These are phyloP conservation scores for Solanum lycopersicoides DNA, from an alignment of 257 asterid species.

Conservation along the genomic window DNA sequence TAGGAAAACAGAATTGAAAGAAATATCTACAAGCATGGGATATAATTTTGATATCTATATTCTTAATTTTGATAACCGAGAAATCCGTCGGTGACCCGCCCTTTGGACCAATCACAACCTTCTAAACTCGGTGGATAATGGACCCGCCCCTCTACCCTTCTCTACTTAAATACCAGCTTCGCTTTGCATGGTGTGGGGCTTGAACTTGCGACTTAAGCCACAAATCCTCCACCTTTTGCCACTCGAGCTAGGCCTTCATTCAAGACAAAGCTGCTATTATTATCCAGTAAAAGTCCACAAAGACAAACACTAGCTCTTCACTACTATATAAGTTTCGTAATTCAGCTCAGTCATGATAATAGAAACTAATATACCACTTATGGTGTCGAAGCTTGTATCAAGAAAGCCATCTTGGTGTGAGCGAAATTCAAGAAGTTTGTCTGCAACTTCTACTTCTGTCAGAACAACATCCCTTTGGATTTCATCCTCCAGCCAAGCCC, in stretches of 20 bases:
- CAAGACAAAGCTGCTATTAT: neutral
- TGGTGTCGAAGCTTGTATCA: slow-evolving; percentile 92
- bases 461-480: slow-evolving; percentile 36
- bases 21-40: neutral
- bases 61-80: neutral
- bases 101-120: too few relatives aligned
- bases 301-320: neutral
- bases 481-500: slow-evolving; percentile 95
- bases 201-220: neutral
- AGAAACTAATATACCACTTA: slow-evolving; percentile 61
- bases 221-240: neutral
- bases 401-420: slow-evolving; percentile 77
- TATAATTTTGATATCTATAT: neutral
- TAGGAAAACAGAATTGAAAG: neutral
- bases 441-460: slow-evolving; percentile 79
- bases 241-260: neutral
- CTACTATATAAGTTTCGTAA: neutral
- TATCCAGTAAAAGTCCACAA: neutral
- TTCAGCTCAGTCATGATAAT: neutral
- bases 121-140: too few relatives aligned
- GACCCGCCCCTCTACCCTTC: too few relatives aligned
- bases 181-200: too few relatives aligned
- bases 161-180: too few relatives aligned
- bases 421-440: slow-evolving; percentile 84
- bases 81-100: too few relatives aligned